Conservation (phyloP, 257 asterid genomes). For the Handroanthus guayacan region DNA sequence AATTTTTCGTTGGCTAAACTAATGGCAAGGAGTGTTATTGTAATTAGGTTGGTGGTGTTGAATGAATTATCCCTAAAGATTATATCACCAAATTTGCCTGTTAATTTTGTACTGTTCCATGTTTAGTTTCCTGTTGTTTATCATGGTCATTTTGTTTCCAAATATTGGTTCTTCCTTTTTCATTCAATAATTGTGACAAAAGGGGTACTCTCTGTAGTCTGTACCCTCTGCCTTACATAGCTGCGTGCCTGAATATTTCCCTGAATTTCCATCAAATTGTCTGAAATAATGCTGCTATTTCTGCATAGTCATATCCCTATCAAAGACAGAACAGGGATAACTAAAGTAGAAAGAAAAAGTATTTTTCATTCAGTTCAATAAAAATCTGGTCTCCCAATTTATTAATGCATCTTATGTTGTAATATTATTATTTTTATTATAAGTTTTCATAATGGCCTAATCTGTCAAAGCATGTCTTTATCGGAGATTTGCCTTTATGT, state of each 20-base stretch:
- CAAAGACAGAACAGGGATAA: slow-evolving; percentile 32
- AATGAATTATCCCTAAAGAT: too few relatives aligned
- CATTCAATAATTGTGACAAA: slow-evolving; percentile 21
- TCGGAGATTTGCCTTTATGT: slow-evolving; percentile 49
- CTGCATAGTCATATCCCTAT: slow-evolving; percentile 36
- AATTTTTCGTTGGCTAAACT: too few relatives aligned
- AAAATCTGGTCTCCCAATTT: neutral
- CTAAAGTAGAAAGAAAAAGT: slow-evolving; percentile 16
- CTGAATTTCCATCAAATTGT: slow-evolving; percentile 28
- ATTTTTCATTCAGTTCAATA: neutral
- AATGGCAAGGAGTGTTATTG: too few relatives aligned
- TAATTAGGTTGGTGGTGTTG: too few relatives aligned
- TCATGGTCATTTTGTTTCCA: neutral
- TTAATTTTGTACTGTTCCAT: too few relatives aligned
- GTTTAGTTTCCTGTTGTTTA: neutral
- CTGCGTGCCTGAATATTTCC: slow-evolving; percentile 14
- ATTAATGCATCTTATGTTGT: neutral
- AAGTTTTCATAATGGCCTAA: slow-evolving; percentile 32
- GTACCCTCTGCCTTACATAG: neutral
- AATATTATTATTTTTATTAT: neutral
- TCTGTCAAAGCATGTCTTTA: slow-evolving; percentile 36
- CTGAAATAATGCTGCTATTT: slow-evolving; percentile 29
- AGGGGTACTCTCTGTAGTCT: neutral
- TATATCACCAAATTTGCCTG: too few relatives aligned
- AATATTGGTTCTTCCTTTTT: too few relatives aligned